Base-by-base conservation (phyloP, 805 yeast genomes). In the Debaryomyces hansenii region DNA sequence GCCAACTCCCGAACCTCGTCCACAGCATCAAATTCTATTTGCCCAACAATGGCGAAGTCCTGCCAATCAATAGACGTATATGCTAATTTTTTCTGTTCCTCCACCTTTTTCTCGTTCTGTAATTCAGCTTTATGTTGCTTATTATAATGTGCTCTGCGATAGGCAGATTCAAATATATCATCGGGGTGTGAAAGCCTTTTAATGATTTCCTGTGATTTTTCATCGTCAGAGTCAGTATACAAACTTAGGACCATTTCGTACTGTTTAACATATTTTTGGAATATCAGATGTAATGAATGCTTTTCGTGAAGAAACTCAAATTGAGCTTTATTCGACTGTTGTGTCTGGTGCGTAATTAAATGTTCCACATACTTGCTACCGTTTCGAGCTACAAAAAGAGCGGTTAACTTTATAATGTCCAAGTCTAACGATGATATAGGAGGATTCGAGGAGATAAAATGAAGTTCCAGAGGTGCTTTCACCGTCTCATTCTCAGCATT, bases 31-130 rank as follows among this genome's bases (percentile, higher is more conserved):
- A 90, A 85, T 41, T 76, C 82, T 11, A 90, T 72, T 2, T 84
- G 81, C 41, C 83, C 89, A 6, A 88, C 85, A 14, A 88, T 72
- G 2, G 76, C 72, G 59, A 91, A 92, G 51, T 87, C 88, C 46
- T 84, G 83, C 99, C 99, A 92, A 65, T 91, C 90, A 18, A 90
- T 83, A 8, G 86, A 78, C 0, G 91, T 89, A 65, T 77, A 88
- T 36, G 78, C 83, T 4, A 81, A 53, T 46, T 64, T 67, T 21
- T 57, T 52, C 47, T 74, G 75, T 34, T 78, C 75, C 38, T 62
- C 53, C 38, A 59, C 63, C 42, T 44, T 62, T 50, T 49, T 67
- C 64, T 54, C 73, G 4, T 50, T 51, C 63, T 48, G 54, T 4
- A 43, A 29, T 18, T 55, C 60, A 6, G 67, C 67, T 44, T 70